These are phyloP conservation scores for Conoideocrella luteorostrata DNA, from an alignment of 2,329 filamentous ascomycete genomes.

Conservation along the genomic window DNA sequence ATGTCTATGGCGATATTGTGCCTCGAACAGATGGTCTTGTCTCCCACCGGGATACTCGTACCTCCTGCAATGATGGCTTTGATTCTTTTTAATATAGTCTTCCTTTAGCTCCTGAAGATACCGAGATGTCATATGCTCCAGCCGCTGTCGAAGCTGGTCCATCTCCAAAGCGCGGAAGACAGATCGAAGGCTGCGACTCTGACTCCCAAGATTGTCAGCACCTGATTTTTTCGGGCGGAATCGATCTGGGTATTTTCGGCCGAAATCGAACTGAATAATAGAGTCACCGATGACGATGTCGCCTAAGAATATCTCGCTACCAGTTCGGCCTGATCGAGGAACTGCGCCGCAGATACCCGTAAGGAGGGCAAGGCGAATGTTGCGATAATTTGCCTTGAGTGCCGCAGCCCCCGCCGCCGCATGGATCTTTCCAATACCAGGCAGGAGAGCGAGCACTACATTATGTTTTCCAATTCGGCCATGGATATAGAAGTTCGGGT, in stretches of 20 bases:
- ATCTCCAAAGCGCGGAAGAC: no score
- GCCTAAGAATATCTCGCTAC: slow-evolving; percentile 20
- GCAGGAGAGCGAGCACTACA: slow-evolving; percentile 18
- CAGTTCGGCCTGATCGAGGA: slow-evolving; percentile 15
- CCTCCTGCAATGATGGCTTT: no score
- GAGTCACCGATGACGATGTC: slow-evolving; percentile 24
- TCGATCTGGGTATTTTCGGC: slow-evolving; percentile 15
- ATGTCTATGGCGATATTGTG: no score
- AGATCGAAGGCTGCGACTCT: no score
- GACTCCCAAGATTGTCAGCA: no score
- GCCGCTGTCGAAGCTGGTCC: no score
- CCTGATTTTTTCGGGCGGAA: no score
- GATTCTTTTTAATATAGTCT: no score
- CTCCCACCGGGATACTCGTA: no score
- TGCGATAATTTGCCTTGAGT: slow-evolving; percentile 24
- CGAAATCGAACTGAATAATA: slow-evolving; percentile 24
- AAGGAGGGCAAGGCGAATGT: slow-evolving; percentile 26
- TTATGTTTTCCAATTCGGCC: slow-evolving; percentile 18
- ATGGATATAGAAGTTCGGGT: slow-evolving; percentile 14
- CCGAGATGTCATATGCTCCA: no score
- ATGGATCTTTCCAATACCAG: slow-evolving; percentile 20
- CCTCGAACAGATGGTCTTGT: no score
- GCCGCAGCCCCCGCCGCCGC: slow-evolving; percentile 19
- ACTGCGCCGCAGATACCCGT: slow-evolving; percentile 33
- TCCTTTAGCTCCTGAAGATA: no score